Evolutionary conservation across 352 stramenopile species (phyloP).

Genomic region (Phytophthora capsici): DNA sequence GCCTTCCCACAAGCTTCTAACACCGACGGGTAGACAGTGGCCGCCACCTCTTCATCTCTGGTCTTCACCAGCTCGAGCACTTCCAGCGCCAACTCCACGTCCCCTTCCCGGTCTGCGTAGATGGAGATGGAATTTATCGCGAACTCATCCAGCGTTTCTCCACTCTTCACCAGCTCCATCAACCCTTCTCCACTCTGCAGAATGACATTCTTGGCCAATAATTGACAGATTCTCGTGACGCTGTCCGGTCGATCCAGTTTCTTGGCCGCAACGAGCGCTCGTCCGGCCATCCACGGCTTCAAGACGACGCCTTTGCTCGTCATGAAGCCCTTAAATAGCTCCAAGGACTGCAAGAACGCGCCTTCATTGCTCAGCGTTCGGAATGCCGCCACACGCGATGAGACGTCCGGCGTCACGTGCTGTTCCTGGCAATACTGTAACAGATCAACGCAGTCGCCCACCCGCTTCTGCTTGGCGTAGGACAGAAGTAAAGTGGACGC

Average conservation of each 20-base stretch:
- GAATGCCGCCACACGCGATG: not conserved
- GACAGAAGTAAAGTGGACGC: not conserved
- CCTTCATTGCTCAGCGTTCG: not conserved
- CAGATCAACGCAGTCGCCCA: not conserved
- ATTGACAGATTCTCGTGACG: not conserved
- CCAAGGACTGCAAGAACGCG: not conserved
- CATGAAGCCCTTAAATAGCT: not conserved
- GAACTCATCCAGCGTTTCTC: not conserved
- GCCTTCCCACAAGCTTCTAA: not conserved
- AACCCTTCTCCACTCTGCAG: not conserved
- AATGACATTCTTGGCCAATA: not conserved
- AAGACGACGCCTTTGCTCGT: slow-evolving; percentile 2
- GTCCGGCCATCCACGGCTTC: slow-evolving; percentile 20
- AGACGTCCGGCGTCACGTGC: not conserved
- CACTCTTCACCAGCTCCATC: not conserved
- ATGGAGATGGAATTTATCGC: not conserved
- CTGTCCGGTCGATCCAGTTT: slow-evolving; percentile 6
- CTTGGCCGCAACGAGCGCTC: slow-evolving; percentile 8
- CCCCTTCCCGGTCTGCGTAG: not conserved
- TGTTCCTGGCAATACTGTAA: not conserved
- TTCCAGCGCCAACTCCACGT: not conserved
- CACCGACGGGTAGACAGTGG: not conserved
- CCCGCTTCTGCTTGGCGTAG: not conserved
- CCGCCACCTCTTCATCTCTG: not conserved
- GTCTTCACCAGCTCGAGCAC: not conserved